phyloP scores from a whole-genome alignment of 2,329 filamentous ascomycete genomes.

The Beauveria medogensis region DNA sequence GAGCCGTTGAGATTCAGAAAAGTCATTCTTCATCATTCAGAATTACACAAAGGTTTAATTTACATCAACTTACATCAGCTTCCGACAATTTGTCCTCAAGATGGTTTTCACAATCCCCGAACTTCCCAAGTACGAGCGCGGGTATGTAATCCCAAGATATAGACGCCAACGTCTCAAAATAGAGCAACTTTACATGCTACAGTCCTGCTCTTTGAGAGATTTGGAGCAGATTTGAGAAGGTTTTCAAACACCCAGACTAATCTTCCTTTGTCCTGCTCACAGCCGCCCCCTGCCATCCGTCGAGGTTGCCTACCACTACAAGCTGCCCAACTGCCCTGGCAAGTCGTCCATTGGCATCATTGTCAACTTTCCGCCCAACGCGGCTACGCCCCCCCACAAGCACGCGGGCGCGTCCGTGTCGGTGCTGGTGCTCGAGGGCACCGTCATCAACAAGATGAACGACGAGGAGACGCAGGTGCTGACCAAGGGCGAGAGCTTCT shows the following conservation, averaged over 20 bases:
- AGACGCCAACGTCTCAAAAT: not conserved
- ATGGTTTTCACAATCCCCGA: slow-evolving; percentile 9
- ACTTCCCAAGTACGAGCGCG: slow-evolving; percentile 8
- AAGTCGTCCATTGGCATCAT: slow-evolving; percentile 17
- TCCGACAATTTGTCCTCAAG: not conserved
- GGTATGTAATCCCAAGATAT: not conserved
- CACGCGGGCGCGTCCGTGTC: slow-evolving; percentile 17
- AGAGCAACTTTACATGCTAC: no score
- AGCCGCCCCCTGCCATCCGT: slow-evolving; percentile 8
- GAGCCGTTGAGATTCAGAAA: not conserved
- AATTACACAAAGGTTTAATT: not conserved
- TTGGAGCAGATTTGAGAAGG: not conserved
- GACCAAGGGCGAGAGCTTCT: slow-evolving; percentile 16
- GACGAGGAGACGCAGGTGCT: slow-evolving; percentile 15
- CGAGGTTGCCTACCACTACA: slow-evolving; percentile 14
- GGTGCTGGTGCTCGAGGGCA: slow-evolving; percentile 15
- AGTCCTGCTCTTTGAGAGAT: not conserved
- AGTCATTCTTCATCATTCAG: not conserved
- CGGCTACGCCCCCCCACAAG: slow-evolving; percentile 16
- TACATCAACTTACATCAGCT: not conserved
- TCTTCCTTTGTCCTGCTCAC: no score
- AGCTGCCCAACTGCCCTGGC: slow-evolving; percentile 16
- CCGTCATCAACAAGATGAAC: slow-evolving; percentile 19
- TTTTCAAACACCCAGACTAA: not conserved
- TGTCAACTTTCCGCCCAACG: slow-evolving; percentile 16